Base-by-base conservation (phyloP, 768 basidiomycete species). In the Candolleomyces efflorescens region DNA sequence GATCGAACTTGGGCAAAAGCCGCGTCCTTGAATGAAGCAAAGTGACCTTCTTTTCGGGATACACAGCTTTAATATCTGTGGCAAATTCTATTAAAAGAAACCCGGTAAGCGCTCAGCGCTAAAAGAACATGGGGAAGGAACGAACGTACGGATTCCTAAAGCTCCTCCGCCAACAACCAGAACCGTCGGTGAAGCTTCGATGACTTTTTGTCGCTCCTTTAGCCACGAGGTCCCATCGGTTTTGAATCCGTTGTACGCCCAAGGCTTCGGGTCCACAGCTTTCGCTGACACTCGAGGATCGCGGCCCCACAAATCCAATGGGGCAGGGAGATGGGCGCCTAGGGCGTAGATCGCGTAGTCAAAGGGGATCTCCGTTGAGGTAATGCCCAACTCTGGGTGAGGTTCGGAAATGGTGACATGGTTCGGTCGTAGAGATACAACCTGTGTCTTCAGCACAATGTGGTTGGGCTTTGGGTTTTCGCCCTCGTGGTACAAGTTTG, bases 91-190 rank as follows among this genome's bases (percentile, higher is more conserved):
- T 32, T 32, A 32, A 5, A 27, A 11, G 11, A 27, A 39, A 24
- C 20, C 11, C 18, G 26, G 46, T 26, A 64, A 24, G 17, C 47
- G 27, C 32, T 15, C 50, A 13, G 6, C 15, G 48, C 23, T 10
- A 12, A 50, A 43, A 10, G 17, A 20, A 9, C 41, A 41, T 5
- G 20, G 32, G 6, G 43, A 24, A 43, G 15, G 13, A 9, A 43
- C 47, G 1, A 27, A 76, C 83, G 62, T 65, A 87, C 86, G 85
- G 24, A 90, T 82, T 3, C 88, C 89, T 9, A 90, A 78, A 0
- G 89, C 85, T 0, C 89, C 89, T 11, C 86, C 88, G 1, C 89
- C 89, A 2, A 89, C 79, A 13, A 90, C 78, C 6, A 89, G 76
- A 3, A 90, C 75, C 43, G 76, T 80, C 1, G 67, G 70, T 0